Evolutionary conservation across 345 rosid genomes (phyloP).

Genomic region (Pelargonium nanum): DNA sequence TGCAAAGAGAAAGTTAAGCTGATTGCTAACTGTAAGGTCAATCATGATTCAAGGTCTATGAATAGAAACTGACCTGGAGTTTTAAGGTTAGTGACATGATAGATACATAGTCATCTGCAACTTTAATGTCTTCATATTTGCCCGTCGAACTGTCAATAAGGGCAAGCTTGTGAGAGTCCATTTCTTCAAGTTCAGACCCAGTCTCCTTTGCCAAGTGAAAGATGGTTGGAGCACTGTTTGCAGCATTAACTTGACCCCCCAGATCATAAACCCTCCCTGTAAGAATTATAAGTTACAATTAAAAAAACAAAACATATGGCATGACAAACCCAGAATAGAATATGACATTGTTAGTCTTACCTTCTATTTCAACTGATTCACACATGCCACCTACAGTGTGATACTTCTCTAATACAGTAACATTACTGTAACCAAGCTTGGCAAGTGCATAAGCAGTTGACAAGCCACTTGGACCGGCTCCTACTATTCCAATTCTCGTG

Average conservation of each 20-base stretch:
- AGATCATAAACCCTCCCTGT: conserved; percentile 55
- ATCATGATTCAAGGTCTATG: not conserved
- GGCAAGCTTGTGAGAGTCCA: conserved; percentile 61
- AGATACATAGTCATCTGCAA: conserved; percentile 57
- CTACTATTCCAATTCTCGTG: conserved; percentile 48
- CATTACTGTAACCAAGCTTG: conserved; percentile 48
- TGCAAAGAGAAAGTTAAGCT: not conserved
- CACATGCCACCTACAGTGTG: conserved; percentile 61
- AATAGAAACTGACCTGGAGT: conserved; percentile 37
- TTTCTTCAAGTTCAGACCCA: conserved; percentile 41
- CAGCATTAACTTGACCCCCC: conserved; percentile 71
- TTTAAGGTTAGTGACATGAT: conserved; percentile 45
- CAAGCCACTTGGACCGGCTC: conserved; percentile 59
- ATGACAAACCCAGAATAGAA: not conserved
- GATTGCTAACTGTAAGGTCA: not conserved
- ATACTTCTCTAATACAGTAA: conserved; percentile 50
- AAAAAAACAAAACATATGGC: not conserved
- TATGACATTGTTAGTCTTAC: conserved; percentile 15
- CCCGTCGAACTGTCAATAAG: conserved; percentile 46
- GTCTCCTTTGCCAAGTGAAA: conserved; percentile 54
- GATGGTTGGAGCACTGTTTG: conserved; percentile 51
- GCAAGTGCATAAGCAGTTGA: conserved; percentile 57
- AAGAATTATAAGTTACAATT: not conserved
- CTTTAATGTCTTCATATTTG: conserved; percentile 38
- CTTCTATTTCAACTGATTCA: conserved; percentile 58